Conservation (phyloP, 805 yeast species). For the Yarrowia hollandica region DNA sequence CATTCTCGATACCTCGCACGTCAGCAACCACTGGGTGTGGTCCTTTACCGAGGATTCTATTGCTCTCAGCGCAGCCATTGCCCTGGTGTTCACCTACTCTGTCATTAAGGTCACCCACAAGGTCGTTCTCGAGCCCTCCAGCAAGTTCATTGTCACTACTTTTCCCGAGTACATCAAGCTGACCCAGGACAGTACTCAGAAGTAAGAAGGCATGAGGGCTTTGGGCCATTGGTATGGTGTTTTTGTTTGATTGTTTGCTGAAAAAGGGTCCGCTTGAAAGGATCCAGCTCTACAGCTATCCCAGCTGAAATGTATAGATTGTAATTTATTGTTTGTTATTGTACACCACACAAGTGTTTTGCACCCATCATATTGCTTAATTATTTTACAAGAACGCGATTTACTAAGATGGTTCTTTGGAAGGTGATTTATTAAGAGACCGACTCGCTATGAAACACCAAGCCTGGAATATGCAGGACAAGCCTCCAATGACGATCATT, state of each 20-base stretch:
- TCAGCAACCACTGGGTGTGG: constrained; percentile 26
- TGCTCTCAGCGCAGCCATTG: constrained; percentile 19
- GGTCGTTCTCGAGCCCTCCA: constrained; percentile 19
- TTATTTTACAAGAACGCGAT: too few species aligned
- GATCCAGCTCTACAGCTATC: constrained; percentile 5
- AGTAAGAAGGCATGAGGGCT: neutral
- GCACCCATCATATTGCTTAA: too few species aligned
- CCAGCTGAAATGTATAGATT: constrained; percentile 27
- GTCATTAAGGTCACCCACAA: constrained; percentile 24
- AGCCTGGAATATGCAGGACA: neutral
- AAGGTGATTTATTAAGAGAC: too few species aligned
- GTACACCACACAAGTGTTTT: too few species aligned
- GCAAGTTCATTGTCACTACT: constrained; percentile 19
- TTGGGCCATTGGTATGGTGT: neutral
- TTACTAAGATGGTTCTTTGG: too few species aligned
- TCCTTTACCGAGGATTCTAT: constrained; percentile 28
- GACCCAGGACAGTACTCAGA: constrained; percentile 25
- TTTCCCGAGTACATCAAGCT: constrained; percentile 26
- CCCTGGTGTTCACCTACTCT: constrained; percentile 19
- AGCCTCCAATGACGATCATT: neutral
- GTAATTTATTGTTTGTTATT: constrained; percentile 25
- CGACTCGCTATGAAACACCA: too few species aligned
- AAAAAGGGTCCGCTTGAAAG: neutral
- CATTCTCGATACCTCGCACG: constrained; percentile 25
- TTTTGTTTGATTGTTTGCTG: neutral